These are phyloP conservation scores for Yamadazyma sp. DNA, from an alignment of 805 yeast species.

Conservation along the genomic window DNA sequence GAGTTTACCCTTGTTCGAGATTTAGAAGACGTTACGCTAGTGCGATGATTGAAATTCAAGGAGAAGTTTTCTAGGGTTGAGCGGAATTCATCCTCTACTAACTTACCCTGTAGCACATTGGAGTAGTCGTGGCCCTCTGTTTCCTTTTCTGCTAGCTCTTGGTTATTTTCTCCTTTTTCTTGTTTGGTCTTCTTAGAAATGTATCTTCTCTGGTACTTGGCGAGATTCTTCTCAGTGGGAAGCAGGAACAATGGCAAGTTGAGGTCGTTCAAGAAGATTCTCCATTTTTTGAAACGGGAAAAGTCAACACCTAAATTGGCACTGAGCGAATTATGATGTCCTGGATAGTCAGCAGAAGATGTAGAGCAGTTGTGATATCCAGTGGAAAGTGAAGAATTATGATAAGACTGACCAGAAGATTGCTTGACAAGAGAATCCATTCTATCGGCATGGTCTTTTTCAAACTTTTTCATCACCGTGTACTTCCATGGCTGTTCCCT, in stretches of 20 bases:
- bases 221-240: conserved; percentile 39
- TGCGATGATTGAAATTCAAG: conserved; percentile 19
- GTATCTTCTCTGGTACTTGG: conserved; percentile 21
- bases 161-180: conserved; percentile 2
- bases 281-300: conserved; percentile 36
- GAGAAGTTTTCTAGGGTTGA: conserved; percentile 31
- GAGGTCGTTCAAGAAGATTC: conserved; percentile 34
- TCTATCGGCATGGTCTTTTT: conserved; percentile 30
- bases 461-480: conserved; percentile 40
- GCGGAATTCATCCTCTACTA: conserved; percentile 29
- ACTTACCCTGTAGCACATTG: conserved; percentile 31
- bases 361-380: not conserved
- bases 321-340: conserved; percentile 23
- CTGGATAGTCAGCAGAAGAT: conserved; percentile 3
- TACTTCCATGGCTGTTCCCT: conserved; percentile 80
- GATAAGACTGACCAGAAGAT: conserved; percentile 17
- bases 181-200: conserved; percentile 12
- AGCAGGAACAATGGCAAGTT: conserved; percentile 46
- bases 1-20: conserved; percentile 10
- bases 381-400: conserved; percentile 13
- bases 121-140: conserved; percentile 36
- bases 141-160: conserved; percentile 1
- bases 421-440: conserved; percentile 22
- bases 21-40: conserved; percentile 5
- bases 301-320: conserved; percentile 30